A percentile compares a stretch with the other conserved stretches of the same genome.
Evolutionary conservation across 2,329 filamentous ascomycete species (phyloP).

Genomic region (Alternaria consortialis): DNA sequence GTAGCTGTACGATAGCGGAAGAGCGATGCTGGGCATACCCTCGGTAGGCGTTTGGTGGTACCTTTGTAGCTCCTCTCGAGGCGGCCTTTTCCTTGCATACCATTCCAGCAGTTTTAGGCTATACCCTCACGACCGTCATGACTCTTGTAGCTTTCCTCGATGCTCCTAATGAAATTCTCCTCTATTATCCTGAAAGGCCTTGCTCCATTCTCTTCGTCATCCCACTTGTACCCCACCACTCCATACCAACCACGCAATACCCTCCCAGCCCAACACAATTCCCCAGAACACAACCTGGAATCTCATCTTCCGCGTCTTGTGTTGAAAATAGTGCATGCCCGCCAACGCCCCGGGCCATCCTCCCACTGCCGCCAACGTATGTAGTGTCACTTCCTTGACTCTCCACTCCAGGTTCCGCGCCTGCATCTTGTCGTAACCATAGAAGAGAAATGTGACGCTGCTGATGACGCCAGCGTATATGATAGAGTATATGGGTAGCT

Average conservation of each 20-base stretch:
- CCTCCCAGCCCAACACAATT: constrained; percentile 43
- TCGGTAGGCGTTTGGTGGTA: constrained; percentile 6
- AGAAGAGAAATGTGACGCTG: constrained; percentile 39
- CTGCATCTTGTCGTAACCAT: constrained; percentile 50
- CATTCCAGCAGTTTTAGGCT: background rate
- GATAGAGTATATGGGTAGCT: constrained; percentile 23
- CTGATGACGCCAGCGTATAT: constrained; percentile 33
- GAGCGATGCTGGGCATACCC: background rate
- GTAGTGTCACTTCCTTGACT: constrained; percentile 43
- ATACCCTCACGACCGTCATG: constrained; percentile 1
- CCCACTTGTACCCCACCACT: constrained; percentile 14
- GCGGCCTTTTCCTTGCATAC: constrained; percentile 10
- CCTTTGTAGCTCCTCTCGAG: background rate
- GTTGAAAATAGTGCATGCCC: constrained; percentile 49
- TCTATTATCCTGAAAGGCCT: background rate
- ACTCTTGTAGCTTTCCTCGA: background rate
- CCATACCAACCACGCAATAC: constrained; percentile 35
- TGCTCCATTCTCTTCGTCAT: constrained; percentile 1
- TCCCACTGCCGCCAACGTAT: constrained; percentile 39
- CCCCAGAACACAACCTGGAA: constrained; percentile 46
- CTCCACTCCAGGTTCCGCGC: constrained; percentile 44
- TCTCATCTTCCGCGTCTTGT: constrained; percentile 45
- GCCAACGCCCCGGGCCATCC: constrained; percentile 48
- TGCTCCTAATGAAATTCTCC: constrained; percentile 1
- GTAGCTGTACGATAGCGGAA: constrained; percentile 12